phyloP scores from a whole-genome alignment of 2,329 filamentous ascomycete genomes.

The Cladophialophora psammophila region DNA sequence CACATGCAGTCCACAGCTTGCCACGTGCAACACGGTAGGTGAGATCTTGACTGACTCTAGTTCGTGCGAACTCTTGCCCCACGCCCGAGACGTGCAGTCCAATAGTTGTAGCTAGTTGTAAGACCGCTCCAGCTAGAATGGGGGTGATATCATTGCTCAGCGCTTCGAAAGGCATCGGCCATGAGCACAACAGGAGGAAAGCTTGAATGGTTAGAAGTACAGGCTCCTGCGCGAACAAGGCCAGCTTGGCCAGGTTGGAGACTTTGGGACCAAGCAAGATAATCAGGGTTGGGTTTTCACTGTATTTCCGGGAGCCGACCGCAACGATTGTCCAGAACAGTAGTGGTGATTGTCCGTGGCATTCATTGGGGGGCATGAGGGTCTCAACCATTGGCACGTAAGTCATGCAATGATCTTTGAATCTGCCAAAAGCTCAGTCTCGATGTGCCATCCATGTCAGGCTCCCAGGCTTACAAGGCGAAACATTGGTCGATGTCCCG shows the following conservation, averaged over 20 bases:
- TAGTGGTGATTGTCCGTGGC: conserved; percentile 63
- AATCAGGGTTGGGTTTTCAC: conserved; percentile 60
- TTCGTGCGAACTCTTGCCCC: conserved; percentile 23
- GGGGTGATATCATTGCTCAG: conserved; percentile 14
- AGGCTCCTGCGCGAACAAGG: background rate
- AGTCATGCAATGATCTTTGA: conserved; percentile 68
- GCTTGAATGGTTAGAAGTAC: conserved; percentile 17
- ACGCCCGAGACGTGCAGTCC: conserved; percentile 20
- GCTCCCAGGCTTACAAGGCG: conserved; percentile 16
- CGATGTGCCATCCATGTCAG: background rate
- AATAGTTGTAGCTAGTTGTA: conserved; percentile 12
- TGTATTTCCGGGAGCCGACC: conserved; percentile 66
- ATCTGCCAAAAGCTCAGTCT: conserved; percentile 51
- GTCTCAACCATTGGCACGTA: conserved; percentile 68
- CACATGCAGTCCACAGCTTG: conserved; percentile 16
- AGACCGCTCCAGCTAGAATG: conserved; percentile 10
- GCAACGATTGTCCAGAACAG: conserved; percentile 72
- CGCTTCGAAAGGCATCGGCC: conserved; percentile 17
- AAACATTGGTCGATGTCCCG: conserved; percentile 22
- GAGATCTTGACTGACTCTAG: background rate
- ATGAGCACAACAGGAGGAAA: conserved; percentile 15
- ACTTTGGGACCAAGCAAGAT: conserved; percentile 50
- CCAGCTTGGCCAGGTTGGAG: background rate
- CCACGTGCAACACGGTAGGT: conserved; percentile 5
- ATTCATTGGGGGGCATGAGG: conserved; percentile 60